phyloP scores from a whole-genome alignment of 257 asterid genomes.

The Solanum virginianum region DNA sequence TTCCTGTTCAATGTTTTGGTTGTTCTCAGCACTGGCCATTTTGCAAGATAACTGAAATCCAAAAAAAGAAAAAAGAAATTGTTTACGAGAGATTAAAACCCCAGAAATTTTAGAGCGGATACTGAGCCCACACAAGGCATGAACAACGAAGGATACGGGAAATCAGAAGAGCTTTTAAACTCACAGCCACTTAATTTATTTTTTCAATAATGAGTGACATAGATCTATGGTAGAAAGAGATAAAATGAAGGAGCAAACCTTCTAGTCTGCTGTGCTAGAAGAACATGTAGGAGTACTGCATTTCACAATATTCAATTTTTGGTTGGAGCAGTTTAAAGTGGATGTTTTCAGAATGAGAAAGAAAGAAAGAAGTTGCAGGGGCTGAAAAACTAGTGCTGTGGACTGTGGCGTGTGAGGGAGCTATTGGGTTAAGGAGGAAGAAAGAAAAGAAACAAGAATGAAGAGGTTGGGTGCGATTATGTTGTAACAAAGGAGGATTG shows the following conservation, averaged over 20 bases:
- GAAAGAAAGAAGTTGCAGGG: neutral
- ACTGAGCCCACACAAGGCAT: neutral
- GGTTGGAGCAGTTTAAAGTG: neutral
- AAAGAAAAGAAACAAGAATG: neutral
- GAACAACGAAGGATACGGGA: neutral
- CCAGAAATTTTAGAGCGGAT: neutral
- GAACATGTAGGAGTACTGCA: neutral
- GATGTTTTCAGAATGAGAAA: neutral
- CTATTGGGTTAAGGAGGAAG: neutral
- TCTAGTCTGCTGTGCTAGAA: neutral
- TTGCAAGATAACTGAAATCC: neutral
- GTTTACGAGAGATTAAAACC: neutral
- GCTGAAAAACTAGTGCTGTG: neutral
- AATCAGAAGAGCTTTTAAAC: neutral
- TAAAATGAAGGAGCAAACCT: neutral
- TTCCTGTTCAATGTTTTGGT: conserved; percentile 18
- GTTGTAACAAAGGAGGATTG: too few relatives aligned
- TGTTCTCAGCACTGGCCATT: conserved; percentile 7
- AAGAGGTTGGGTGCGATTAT: too few relatives aligned
- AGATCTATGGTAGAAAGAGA: neutral
- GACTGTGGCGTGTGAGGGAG: neutral
- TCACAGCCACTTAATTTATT: neutral
- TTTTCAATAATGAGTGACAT: neutral
- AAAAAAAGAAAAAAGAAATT: neutral
- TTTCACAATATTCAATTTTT: too few relatives aligned